Evolutionary conservation across 768 basidiomycete genomes (phyloP).

Genomic region (Phaeotremella skinneri): DNA sequence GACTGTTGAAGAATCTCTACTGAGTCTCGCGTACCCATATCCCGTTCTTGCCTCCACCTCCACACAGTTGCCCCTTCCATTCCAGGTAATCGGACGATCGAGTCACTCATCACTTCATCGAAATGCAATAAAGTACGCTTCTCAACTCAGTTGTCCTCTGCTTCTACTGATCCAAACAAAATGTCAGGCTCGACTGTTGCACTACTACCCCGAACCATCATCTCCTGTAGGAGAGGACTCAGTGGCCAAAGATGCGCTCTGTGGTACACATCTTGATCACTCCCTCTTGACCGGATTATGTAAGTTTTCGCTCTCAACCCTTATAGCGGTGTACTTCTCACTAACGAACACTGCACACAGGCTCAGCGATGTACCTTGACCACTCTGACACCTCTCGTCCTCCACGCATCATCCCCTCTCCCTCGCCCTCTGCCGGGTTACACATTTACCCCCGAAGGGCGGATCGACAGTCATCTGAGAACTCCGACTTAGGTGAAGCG

Average conservation of each 20-base stretch:
- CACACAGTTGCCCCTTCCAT: slow-evolving; percentile 13
- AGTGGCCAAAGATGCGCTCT: slow-evolving; percentile 72
- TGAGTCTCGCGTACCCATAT: slow-evolving; percentile 1
- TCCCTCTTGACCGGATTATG: slow-evolving; percentile 80
- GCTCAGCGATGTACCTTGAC: slow-evolving; percentile 74
- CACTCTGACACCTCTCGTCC: slow-evolving; percentile 50
- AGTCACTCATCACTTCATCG: slow-evolving; percentile 68
- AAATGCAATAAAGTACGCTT: slow-evolving; percentile 67
- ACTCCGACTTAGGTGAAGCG: slow-evolving; percentile 56
- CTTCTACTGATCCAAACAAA: not conserved
- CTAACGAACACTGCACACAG: slow-evolving; percentile 6
- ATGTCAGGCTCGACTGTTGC: slow-evolving; percentile 73
- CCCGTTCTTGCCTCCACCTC: not conserved
- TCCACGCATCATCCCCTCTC: slow-evolving; percentile 61
- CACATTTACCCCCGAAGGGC: slow-evolving; percentile 86
- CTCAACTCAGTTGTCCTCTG: slow-evolving; percentile 5
- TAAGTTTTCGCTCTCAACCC: slow-evolving; percentile 52
- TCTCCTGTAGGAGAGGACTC: slow-evolving; percentile 57
- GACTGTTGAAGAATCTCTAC: slow-evolving; percentile 4
- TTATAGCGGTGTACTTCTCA: not conserved
- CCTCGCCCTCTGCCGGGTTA: slow-evolving; percentile 75
- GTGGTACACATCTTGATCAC: slow-evolving; percentile 93
- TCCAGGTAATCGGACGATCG: slow-evolving; percentile 55
- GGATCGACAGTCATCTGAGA: not conserved
- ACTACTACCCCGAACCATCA: slow-evolving; percentile 79